These are phyloP conservation scores for Lachancea fermentati DNA, from an alignment of 805 yeast genomes.

Conservation along the genomic window DNA sequence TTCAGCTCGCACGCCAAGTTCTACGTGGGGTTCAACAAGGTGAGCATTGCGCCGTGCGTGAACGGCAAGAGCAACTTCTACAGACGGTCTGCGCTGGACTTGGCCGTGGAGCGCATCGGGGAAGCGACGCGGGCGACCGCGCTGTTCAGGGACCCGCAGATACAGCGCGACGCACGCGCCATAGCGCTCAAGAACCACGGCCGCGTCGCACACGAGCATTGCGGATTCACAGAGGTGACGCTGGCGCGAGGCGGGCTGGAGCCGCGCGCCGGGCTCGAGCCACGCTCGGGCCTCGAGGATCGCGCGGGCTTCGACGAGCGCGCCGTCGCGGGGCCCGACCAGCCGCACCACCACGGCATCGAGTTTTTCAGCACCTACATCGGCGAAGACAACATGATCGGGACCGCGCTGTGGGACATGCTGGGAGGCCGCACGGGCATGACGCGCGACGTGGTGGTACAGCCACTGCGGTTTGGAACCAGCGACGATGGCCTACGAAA, in stretches of 20 bases:
- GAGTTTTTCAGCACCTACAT: conserved; percentile 71
- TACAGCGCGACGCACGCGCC: conserved; percentile 7
- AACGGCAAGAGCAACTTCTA: conserved; percentile 85
- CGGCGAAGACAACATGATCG: conserved; percentile 93
- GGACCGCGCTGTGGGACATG: conserved; percentile 70
- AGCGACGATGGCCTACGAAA: conserved; percentile 39
- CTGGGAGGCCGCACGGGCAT: conserved; percentile 68
- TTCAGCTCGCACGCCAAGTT: conserved; percentile 82
- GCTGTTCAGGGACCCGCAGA: conserved; percentile 7
- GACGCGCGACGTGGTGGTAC: conserved; percentile 74
- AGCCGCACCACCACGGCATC: conserved; percentile 39
- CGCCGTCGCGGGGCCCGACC: conserved; percentile 3
- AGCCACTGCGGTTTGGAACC: conserved; percentile 51
- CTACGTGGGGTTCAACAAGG: conserved; percentile 69
- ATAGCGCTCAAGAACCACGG: conserved; percentile 6
- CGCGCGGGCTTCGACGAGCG: conserved; percentile 7
- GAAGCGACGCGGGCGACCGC: conserved; percentile 12
- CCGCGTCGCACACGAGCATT: not conserved
- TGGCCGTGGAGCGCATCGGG: conserved; percentile 43
- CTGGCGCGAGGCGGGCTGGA: not conserved
- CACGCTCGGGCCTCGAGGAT: no score
- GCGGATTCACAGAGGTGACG: conserved; percentile 1
- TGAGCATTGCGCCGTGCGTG: conserved; percentile 80
- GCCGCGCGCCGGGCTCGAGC: no score
- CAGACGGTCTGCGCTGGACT: conserved; percentile 58